These are phyloP conservation scores for Hymenoscyphus fraxineus DNA, from an alignment of 2,329 filamentous ascomycete species.

Conservation along the genomic window DNA sequence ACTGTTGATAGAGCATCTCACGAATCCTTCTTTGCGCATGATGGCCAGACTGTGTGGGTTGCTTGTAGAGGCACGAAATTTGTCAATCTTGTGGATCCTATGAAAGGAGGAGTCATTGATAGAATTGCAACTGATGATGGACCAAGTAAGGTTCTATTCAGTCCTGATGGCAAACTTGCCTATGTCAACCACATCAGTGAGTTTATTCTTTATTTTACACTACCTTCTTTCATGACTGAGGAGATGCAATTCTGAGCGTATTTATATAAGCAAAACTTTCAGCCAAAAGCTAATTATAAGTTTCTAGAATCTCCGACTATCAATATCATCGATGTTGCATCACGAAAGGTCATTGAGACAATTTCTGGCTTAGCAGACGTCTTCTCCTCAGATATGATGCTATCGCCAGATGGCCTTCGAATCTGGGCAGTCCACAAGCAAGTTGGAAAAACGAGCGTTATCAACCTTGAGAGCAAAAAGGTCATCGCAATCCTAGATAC, in stretches of 20 bases:
- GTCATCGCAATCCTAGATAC: constrained; percentile 7
- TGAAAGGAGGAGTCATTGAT: constrained; percentile 4
- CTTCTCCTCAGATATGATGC: constrained; percentile 13
- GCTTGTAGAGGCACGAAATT: constrained; percentile 10
- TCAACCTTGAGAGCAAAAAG: constrained; percentile 1
- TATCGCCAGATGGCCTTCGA: constrained; percentile 10
- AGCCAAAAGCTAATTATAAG: too few species aligned
- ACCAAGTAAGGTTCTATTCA: constrained; percentile 12
- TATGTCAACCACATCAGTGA: constrained; percentile 11
- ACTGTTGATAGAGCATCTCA: constrained; percentile 10
- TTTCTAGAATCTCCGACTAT: neutral
- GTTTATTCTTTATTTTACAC: neutral
- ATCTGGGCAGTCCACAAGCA: constrained; percentile 11
- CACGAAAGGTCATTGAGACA: neutral
- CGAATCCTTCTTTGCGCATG: constrained; percentile 8
- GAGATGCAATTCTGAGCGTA: too few species aligned
- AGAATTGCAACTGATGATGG: constrained; percentile 4
- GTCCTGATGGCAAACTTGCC: constrained; percentile 9
- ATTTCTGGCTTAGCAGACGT: constrained; percentile 5
- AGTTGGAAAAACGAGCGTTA: constrained; percentile 7
- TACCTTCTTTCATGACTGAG: too few species aligned
- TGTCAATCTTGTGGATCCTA: constrained; percentile 8
- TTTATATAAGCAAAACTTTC: too few species aligned
- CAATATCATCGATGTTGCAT: constrained; percentile 9
- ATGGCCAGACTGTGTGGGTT: constrained; percentile 9